These are phyloP conservation scores for Trypanosoma platydactyli DNA, from an alignment of 208 protist genomes.

Conservation along the genomic window DNA sequence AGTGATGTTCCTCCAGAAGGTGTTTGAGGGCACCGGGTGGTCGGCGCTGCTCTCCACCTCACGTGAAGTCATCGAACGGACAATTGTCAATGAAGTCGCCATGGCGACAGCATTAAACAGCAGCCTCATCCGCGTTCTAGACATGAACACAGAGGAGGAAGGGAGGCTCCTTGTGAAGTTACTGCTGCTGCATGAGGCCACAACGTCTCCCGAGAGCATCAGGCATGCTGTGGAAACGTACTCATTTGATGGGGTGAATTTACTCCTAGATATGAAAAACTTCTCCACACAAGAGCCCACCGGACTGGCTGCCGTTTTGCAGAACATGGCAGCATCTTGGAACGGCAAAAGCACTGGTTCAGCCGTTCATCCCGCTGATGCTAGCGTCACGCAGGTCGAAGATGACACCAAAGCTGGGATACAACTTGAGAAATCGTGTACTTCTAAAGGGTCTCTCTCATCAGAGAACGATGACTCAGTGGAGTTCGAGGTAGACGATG, in stretches of 20 bases:
- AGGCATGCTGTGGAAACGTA: slow-evolving; percentile 22
- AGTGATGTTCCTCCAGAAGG: slow-evolving; percentile 33
- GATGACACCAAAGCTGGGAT: no score
- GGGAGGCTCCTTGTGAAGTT: slow-evolving; percentile 36
- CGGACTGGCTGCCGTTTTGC: not conserved
- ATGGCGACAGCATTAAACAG: slow-evolving; percentile 37
- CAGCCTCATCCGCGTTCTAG: slow-evolving; percentile 38
- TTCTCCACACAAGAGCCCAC: slow-evolving; percentile 5
- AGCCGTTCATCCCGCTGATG: no score
- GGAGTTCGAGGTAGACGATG: no score
- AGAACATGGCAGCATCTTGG: not conserved
- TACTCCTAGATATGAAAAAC: slow-evolving; percentile 28
- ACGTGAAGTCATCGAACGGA: slow-evolving; percentile 41
- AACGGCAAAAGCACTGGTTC: slow-evolving; percentile 10
- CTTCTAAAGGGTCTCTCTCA: no score
- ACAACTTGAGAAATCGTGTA: no score
- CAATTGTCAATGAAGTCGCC: slow-evolving; percentile 46
- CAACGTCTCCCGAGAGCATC: slow-evolving; percentile 16
- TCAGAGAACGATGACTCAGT: no score
- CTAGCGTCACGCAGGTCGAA: no score
- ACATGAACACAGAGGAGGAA: slow-evolving; percentile 28
- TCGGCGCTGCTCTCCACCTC: slow-evolving; percentile 28
- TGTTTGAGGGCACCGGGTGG: slow-evolving; percentile 40
- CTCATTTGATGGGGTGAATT: slow-evolving; percentile 32
- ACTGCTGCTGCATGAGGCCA: slow-evolving; percentile 34